Percentiles rank a stretch among this genome's conserved stretches.
Conservation (phyloP, 768 basidiomycete species). For the Phylloporus scabripes region DNA sequence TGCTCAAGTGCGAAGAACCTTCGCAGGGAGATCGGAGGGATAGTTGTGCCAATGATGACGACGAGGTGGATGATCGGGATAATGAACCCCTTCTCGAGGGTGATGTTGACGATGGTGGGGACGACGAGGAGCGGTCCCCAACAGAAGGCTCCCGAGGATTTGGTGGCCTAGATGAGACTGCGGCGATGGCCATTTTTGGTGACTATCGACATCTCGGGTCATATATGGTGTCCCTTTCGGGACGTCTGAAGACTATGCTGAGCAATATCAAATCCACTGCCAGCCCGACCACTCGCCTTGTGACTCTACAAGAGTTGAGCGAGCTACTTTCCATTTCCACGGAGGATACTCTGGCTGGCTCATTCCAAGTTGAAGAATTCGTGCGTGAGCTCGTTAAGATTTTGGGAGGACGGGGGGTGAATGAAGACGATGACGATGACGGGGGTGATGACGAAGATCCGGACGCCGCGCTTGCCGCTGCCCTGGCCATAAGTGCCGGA, state of each 20-base stretch:
- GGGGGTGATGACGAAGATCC: slow-evolving; percentile 66
- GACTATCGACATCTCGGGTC: slow-evolving; percentile 86
- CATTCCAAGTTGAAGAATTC: slow-evolving; percentile 91
- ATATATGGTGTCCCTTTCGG: slow-evolving; percentile 87
- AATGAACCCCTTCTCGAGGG: slow-evolving; percentile 43
- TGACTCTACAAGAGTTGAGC: slow-evolving; percentile 91
- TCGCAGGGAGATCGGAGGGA: slow-evolving; percentile 45
- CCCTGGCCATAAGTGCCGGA: slow-evolving; percentile 75
- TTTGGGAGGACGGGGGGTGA: slow-evolving; percentile 71
- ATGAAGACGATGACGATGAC: slow-evolving; percentile 68
- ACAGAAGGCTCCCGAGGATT: slow-evolving; percentile 36
- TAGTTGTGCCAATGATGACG: slow-evolving; percentile 37
- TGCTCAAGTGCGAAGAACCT: slow-evolving; percentile 41
- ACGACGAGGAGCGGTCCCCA: slow-evolving; percentile 33
- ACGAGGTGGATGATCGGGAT: slow-evolving; percentile 44
- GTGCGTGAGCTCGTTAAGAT: slow-evolving; percentile 90
- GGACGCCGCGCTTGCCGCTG: slow-evolving; percentile 85
- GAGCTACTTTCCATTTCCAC: slow-evolving; percentile 94
- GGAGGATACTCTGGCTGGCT: slow-evolving; percentile 93
- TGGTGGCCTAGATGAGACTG: slow-evolving; percentile 58
- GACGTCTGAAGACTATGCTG: slow-evolving; percentile 85
- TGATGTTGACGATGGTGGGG: slow-evolving; percentile 42
- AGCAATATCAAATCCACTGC: slow-evolving; percentile 82
- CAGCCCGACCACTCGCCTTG: slow-evolving; percentile 78
- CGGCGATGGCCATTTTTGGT: slow-evolving; percentile 77